These are phyloP conservation scores for Suillus placidus DNA, from an alignment of 768 basidiomycete species.

Conservation along the genomic window DNA sequence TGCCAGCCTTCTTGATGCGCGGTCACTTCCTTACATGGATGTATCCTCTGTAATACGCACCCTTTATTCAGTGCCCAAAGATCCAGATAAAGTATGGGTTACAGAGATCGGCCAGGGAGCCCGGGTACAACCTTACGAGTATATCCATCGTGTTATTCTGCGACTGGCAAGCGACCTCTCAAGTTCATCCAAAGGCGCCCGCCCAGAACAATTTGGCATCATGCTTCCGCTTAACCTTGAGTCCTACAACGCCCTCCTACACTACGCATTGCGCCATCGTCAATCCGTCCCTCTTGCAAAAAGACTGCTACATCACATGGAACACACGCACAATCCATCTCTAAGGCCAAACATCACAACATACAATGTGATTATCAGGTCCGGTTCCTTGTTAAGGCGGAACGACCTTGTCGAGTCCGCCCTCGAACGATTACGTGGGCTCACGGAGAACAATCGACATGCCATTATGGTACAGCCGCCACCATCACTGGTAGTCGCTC, in stretches of 20 bases:
- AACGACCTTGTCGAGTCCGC: slow-evolving; percentile 45
- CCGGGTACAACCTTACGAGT: slow-evolving; percentile 44
- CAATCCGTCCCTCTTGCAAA: slow-evolving; percentile 51
- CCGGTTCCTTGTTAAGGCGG: slow-evolving; percentile 51
- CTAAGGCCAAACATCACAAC: slow-evolving; percentile 53
- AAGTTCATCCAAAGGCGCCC: background rate
- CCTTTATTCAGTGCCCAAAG: slow-evolving; percentile 49
- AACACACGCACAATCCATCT: slow-evolving; percentile 39
- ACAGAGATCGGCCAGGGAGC: slow-evolving; percentile 23
- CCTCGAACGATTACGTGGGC: slow-evolving; percentile 37
- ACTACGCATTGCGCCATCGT: slow-evolving; percentile 68
- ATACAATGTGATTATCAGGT: slow-evolving; percentile 61
- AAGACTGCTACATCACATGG: slow-evolving; percentile 59
- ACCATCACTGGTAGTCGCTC: slow-evolving; percentile 2
- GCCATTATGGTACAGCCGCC: slow-evolving; percentile 26
- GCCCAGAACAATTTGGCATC: slow-evolving; percentile 16
- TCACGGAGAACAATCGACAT: slow-evolving; percentile 23
- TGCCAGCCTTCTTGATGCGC: slow-evolving; percentile 51
- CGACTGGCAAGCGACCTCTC: slow-evolving; percentile 38
- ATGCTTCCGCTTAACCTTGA: slow-evolving; percentile 41
- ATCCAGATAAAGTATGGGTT: slow-evolving; percentile 43
- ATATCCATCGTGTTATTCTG: slow-evolving; percentile 51
- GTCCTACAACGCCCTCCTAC: slow-evolving; percentile 63
- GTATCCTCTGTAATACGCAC: slow-evolving; percentile 49
- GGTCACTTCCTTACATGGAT: slow-evolving; percentile 47